Evolutionary conservation across 768 basidiomycete genomes (phyloP).

Genomic region (Chalciporus sphaerocephalus): DNA sequence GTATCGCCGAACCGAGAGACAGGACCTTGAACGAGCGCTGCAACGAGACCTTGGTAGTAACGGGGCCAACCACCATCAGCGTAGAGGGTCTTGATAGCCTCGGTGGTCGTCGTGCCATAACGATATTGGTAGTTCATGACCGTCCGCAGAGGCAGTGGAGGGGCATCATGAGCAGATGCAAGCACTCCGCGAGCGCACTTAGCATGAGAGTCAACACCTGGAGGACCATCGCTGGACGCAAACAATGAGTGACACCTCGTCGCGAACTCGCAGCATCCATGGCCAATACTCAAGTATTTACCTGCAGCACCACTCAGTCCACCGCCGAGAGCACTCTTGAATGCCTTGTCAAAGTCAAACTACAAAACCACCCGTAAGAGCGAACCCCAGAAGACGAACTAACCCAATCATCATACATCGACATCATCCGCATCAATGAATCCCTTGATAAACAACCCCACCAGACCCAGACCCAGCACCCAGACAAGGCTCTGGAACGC

Average conservation of each 20-base stretch:
- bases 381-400: conserved; percentile 35
- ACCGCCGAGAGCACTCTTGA: conserved; percentile 83
- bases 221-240: conserved; percentile 75
- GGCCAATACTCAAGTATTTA: conserved; percentile 21
- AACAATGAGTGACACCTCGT: conserved; percentile 2
- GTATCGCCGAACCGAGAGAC: conserved; percentile 91
- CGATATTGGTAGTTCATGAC: conserved; percentile 97
- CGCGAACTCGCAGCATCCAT: too few relatives aligned
- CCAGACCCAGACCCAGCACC: conserved; percentile 34
- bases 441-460: conserved; percentile 61
- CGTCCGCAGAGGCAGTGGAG: conserved; percentile 74
- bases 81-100: conserved; percentile 64
- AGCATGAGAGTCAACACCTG: conserved; percentile 88
- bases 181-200: neutral
- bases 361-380: conserved; percentile 42
- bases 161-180: neutral
- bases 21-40: conserved; percentile 85
- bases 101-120: conserved; percentile 72
- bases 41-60: conserved; percentile 83
- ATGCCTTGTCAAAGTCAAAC: conserved; percentile 76
- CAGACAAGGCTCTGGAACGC: conserved; percentile 32
- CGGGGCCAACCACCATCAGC: conserved; percentile 75
- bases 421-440: conserved; percentile 66
- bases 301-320: conserved; percentile 87
- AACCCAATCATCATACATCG: conserved; percentile 44